A percentile compares a stretch with the other conserved stretches of the same genome.
These are phyloP conservation scores for Citrullus colocynthis DNA, from an alignment of 306 rosid genomes.

Conservation along the genomic window DNA sequence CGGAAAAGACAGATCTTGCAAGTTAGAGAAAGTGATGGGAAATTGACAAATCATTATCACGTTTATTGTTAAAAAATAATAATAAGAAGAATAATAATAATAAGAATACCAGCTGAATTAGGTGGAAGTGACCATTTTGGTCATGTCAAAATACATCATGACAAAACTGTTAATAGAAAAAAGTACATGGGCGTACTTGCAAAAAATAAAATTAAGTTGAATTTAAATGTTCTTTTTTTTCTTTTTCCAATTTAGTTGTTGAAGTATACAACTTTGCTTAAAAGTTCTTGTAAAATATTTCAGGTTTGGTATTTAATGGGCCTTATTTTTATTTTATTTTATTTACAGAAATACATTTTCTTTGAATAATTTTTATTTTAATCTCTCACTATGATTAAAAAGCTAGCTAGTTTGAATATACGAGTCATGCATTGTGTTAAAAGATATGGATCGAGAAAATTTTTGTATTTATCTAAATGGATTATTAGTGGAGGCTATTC, in stretches of 20 bases:
- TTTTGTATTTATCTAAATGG: not conserved
- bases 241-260: not conserved
- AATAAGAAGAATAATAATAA: no score
- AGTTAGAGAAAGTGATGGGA: not conserved
- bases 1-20: not conserved
- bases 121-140: not conserved
- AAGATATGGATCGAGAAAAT: not conserved
- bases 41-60: not conserved
- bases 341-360: not conserved
- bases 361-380: not conserved
- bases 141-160: not conserved
- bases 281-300: not conserved
- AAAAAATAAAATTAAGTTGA: not conserved
- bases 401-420: not conserved
- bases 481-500: not conserved
- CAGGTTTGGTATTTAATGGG: not conserved
- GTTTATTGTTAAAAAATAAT: not conserved
- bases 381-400: not conserved
- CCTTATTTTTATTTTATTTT: not conserved
- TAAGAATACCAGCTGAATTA: not conserved
- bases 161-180: not conserved
- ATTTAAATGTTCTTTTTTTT: not conserved
- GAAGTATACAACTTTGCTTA: not conserved
- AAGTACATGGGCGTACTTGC: slow-evolving; percentile 2
- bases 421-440: not conserved